These are phyloP conservation scores for Fusarium cicatricum DNA, from an alignment of 2,329 filamentous ascomycete genomes.

Conservation along the genomic window DNA sequence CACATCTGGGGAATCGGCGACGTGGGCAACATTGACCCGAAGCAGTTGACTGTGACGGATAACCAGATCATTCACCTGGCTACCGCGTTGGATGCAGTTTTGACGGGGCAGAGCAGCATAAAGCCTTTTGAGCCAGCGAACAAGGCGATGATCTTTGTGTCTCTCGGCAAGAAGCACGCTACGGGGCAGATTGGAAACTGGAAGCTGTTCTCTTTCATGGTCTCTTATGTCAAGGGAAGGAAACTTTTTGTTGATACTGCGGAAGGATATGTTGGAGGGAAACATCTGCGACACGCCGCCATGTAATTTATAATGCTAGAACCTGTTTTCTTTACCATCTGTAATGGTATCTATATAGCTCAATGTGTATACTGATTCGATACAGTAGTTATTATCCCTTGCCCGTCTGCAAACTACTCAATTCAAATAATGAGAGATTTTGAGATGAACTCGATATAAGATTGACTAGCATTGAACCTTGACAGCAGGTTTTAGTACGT, in stretches of 20 bases:
- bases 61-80: constrained; percentile 46
- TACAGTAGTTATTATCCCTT: too few species aligned
- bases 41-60: constrained; percentile 47
- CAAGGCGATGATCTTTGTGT: constrained; percentile 44
- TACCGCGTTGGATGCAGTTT: constrained; percentile 40
- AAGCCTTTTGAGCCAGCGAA: constrained; percentile 31
- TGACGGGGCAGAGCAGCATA: constrained; percentile 25
- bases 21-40: constrained; percentile 50
- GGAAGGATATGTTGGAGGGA: constrained; percentile 42
- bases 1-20: constrained; percentile 57
- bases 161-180: constrained; percentile 40
- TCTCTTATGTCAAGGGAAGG: constrained; percentile 46
- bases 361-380: too few species aligned
- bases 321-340: background rate
- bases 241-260: constrained; percentile 46
- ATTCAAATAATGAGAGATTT: too few species aligned
- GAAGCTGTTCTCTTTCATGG: constrained; percentile 45
- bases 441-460: too few species aligned
- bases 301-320: constrained; percentile 29
- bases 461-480: too few species aligned
- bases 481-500: too few species aligned
- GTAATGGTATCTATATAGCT: too few species aligned
- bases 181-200: constrained; percentile 47
- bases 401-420: too few species aligned
- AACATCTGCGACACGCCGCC: constrained; percentile 39